A percentile compares a stretch with the other conserved stretches of the same genome.
These are phyloP conservation scores for Schizophyllum commune DNA, from an alignment of 1,284 basidiomycete species.

Conservation along the genomic window DNA sequence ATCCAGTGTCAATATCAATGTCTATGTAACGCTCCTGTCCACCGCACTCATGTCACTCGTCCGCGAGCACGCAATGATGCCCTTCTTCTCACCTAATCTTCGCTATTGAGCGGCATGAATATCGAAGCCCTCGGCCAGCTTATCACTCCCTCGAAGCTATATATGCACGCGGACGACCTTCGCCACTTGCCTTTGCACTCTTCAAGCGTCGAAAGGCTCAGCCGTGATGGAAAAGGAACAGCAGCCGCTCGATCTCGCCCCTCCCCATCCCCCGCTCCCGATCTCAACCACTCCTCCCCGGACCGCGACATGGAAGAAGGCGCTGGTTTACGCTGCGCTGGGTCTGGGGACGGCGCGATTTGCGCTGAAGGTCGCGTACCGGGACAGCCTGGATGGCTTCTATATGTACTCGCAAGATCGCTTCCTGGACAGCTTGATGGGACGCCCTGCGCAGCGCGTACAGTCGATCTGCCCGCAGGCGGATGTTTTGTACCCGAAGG, in stretches of 20 bases:
- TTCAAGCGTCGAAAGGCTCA: background rate
- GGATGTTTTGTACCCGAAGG: background rate
- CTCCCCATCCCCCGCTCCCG: background rate
- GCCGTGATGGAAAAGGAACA: background rate
- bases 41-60: no score
- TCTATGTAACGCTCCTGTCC: no score
- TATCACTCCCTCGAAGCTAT: background rate
- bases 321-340: background rate
- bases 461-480: background rate
- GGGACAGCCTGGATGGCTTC: background rate
- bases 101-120: no score
- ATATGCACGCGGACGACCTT: background rate
- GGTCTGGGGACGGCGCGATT: background rate
- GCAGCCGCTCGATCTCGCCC: background rate
- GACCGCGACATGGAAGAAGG: background rate
- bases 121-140: background rate
- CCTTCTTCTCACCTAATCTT: no score
- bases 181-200: background rate
- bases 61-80: no score
- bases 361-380: background rate
- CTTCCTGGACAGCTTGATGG: background rate
- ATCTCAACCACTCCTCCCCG: background rate
- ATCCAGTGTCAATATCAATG: no score
- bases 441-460: background rate
- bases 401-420: background rate